Conservation (phyloP, 345 rosid species). For the Salix suchowensis region DNA sequence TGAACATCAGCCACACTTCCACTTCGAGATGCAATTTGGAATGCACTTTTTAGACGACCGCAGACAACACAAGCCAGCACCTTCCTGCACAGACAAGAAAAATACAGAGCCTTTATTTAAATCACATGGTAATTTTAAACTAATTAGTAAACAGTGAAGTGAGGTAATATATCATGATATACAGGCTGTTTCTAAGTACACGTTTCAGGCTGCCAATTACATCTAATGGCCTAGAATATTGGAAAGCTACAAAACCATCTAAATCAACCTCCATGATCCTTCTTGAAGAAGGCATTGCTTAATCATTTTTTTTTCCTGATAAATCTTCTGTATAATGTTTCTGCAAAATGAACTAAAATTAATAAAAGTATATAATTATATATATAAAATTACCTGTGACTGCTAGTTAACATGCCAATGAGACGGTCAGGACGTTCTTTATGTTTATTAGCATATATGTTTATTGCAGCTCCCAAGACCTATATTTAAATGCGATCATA, state of each 20-base stretch:
- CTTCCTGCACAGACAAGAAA: conserved; percentile 52
- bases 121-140: too few relatives aligned
- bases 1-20: conserved; percentile 98
- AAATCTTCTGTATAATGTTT: neutral
- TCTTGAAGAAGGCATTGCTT: neutral
- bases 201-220: neutral
- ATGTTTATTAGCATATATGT: conserved; percentile 90
- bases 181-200: too few relatives aligned
- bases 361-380: neutral
- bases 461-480: conserved; percentile 96
- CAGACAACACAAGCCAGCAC: conserved; percentile 96
- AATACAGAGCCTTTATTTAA: neutral
- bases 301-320: neutral
- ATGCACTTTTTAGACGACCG: conserved; percentile 96
- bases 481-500: conserved; percentile 24
- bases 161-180: too few relatives aligned
- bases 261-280: neutral
- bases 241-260: neutral
- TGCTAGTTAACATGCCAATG: conserved; percentile 93
- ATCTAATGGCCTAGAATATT: neutral
- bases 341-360: neutral
- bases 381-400: conserved; percentile 62
- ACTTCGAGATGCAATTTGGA: conserved; percentile 90
- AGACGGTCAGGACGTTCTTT: conserved; percentile 97
- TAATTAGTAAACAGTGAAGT: too few relatives aligned